Evolutionary conservation across 2,329 filamentous ascomycete species (phyloP).

Genomic region (Curvularia sp.): DNA sequence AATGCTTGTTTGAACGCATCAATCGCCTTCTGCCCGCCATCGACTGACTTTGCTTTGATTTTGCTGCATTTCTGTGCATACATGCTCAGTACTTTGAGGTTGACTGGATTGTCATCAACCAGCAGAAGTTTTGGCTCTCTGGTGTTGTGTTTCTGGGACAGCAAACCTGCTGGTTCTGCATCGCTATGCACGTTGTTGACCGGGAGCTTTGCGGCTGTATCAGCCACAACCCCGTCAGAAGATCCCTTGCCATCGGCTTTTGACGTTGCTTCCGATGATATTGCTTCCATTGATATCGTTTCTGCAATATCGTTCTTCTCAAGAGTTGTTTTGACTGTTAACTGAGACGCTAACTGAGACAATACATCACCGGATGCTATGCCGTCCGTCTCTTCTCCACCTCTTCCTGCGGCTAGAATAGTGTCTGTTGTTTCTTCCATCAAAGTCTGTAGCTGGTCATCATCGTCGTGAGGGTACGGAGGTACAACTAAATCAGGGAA

Average conservation of each 20-base stretch:
- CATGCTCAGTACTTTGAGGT: constrained; percentile 15
- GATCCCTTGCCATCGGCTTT: background rate
- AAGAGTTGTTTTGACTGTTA: background rate
- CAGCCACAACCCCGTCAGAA: background rate
- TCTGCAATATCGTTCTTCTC: background rate
- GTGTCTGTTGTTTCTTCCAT: background rate
- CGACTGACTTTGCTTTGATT: constrained; percentile 6
- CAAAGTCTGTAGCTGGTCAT: background rate
- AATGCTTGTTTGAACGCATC: constrained; percentile 8
- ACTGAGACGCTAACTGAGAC: background rate
- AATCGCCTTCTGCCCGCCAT: constrained; percentile 14
- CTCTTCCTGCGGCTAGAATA: background rate
- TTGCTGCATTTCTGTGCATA: constrained; percentile 15
- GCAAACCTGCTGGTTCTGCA: background rate
- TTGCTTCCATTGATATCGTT: background rate
- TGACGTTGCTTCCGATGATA: background rate
- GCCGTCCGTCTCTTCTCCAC: background rate
- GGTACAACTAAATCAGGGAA: background rate
- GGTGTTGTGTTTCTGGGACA: background rate
- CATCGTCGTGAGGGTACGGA: background rate
- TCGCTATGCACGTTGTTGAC: background rate
- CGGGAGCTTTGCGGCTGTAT: background rate
- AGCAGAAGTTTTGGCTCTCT: constrained; percentile 12
- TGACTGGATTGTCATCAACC: constrained; percentile 16
- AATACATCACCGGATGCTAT: background rate